Conservation (phyloP, 2,329 filamentous ascomycete species). For the Diaporthe helianthi region DNA sequence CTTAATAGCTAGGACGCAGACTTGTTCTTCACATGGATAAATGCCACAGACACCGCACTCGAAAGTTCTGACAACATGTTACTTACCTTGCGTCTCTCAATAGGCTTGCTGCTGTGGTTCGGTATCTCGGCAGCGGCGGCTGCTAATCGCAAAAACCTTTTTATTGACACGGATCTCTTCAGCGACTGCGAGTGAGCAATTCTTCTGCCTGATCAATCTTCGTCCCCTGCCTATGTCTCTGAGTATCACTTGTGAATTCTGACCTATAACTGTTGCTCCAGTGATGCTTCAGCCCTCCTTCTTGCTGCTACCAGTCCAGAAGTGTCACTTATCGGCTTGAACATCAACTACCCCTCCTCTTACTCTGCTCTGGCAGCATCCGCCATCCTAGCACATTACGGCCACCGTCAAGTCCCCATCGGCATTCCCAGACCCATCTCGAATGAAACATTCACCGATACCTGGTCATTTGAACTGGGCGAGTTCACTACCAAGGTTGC, state of each 20-base stretch:
- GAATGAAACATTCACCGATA: slow-evolving; percentile 53
- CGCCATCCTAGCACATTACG: slow-evolving; percentile 52
- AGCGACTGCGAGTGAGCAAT: slow-evolving; percentile 53
- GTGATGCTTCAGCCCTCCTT: slow-evolving; percentile 51
- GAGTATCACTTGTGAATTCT: background rate
- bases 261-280: slow-evolving; percentile 31
- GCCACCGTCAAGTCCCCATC: slow-evolving; percentile 46
- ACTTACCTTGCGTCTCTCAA: no score
- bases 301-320: slow-evolving; percentile 48
- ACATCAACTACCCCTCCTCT: slow-evolving; percentile 50
- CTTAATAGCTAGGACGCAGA: no score
- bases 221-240: background rate
- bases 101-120: background rate
- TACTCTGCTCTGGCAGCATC: slow-evolving; percentile 51
- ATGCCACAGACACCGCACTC: no score
- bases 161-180: slow-evolving; percentile 56
- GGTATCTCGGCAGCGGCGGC: background rate
- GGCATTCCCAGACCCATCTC: slow-evolving; percentile 49
- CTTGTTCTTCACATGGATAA: no score
- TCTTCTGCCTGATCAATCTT: background rate
- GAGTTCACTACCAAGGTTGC: slow-evolving; percentile 56
- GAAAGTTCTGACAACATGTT: background rate
- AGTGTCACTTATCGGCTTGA: slow-evolving; percentile 49
- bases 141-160: slow-evolving; percentile 45
- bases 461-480: slow-evolving; percentile 46